phyloP scores from a whole-genome alignment of 2,329 filamentous ascomycete genomes.

The Colletotrichum sp. region DNA sequence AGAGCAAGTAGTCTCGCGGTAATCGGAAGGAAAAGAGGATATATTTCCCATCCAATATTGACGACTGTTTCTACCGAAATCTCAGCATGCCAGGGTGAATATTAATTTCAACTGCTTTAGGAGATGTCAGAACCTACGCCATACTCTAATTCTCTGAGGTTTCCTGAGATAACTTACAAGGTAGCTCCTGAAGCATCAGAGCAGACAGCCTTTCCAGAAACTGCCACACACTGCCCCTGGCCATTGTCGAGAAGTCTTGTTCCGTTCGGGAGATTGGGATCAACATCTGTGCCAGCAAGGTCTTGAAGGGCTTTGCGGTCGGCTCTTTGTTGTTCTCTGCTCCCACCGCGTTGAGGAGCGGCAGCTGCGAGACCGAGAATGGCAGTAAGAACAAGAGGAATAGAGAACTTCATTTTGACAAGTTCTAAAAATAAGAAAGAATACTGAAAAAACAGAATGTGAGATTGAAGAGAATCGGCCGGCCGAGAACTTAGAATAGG shows the following conservation, averaged over 20 bases:
- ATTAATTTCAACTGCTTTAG: not conserved
- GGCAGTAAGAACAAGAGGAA: not conserved
- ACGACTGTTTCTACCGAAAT: not conserved
- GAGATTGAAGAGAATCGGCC: not conserved
- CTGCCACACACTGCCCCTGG: slow-evolving; percentile 4
- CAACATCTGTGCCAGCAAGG: slow-evolving; percentile 3
- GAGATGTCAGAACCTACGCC: not conserved
- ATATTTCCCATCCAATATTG: not conserved
- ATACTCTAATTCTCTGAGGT: not conserved
- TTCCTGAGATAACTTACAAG: not conserved
- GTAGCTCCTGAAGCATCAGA: not conserved
- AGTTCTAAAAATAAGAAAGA: not conserved
- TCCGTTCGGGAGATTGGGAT: slow-evolving; percentile 8
- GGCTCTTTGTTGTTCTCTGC: not conserved
- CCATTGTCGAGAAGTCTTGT: slow-evolving; percentile 1
- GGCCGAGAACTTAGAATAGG: not conserved
- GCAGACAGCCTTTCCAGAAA: slow-evolving; percentile 6
- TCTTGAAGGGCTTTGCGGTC: not conserved
- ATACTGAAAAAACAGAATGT: not conserved
- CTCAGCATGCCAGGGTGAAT: not conserved
- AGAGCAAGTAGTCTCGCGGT: not conserved
- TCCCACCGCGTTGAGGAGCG: not conserved
- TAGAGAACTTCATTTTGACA: not conserved
- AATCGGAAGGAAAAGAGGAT: not conserved
- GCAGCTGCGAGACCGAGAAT: not conserved